phyloP scores from a whole-genome alignment of 2,329 filamentous ascomycete genomes.

The Rutstroemia sp. region DNA sequence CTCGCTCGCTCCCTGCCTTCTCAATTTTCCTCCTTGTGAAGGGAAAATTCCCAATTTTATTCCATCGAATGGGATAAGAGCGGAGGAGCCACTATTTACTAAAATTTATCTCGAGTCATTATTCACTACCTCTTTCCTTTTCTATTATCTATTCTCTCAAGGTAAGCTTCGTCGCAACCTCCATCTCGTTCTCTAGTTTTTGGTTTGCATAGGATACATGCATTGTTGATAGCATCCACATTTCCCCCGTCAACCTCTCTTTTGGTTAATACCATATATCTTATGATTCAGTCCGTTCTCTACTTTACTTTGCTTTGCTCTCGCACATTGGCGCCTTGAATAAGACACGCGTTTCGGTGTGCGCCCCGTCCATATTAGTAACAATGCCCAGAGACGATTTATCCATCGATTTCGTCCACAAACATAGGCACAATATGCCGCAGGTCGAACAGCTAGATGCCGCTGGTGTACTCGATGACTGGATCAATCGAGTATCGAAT shows the following conservation, averaged over 20 bases:
- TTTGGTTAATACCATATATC: not conserved
- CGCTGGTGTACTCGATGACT: conserved; percentile 69
- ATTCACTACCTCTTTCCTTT: too few species aligned
- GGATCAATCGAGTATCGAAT: conserved; percentile 68
- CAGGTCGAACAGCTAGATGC: conserved; percentile 53
- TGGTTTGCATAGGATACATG: not conserved
- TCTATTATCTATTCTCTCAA: too few species aligned
- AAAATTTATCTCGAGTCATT: too few species aligned
- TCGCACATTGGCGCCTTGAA: not conserved
- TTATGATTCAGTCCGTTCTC: not conserved
- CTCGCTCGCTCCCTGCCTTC: conserved; percentile 6
- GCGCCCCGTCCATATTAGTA: conserved; percentile 42
- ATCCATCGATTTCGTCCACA: conserved; percentile 58
- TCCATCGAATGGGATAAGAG: conserved; percentile 1
- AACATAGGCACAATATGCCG: conserved; percentile 46
- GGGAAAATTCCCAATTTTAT: conserved; percentile 4
- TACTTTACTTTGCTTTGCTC: not conserved
- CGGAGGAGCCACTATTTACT: not conserved
- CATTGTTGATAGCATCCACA: not conserved
- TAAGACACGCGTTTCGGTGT: conserved; percentile 3
- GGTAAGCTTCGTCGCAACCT: not conserved
- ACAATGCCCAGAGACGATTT: conserved; percentile 67
- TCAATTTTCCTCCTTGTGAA: not conserved
- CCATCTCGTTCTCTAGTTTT: not conserved
- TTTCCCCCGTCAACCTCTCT: not conserved